Evolutionary conservation across 768 basidiomycete genomes (phyloP).

Genomic region (Termitomyces heimii): DNA sequence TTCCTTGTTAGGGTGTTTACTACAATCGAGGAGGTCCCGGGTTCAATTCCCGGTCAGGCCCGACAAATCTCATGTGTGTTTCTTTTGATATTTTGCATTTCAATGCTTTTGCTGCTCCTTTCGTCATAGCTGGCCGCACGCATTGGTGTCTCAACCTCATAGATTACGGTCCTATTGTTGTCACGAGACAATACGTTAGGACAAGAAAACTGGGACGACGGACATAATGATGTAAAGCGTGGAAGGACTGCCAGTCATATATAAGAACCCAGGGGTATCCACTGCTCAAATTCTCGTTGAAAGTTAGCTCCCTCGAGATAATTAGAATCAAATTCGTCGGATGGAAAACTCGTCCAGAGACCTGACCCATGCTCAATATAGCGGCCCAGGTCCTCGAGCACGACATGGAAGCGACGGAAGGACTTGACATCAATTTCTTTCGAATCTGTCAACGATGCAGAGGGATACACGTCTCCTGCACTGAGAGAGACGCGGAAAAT

Average conservation of each 20-base stretch:
- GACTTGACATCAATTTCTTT: background rate
- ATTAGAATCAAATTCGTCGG: background rate
- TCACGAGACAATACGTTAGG: background rate
- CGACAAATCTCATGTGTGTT: too few relatives aligned
- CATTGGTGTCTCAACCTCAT: too few relatives aligned
- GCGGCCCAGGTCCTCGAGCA: background rate
- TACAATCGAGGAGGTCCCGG: constrained; percentile 9
- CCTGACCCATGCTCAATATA: background rate
- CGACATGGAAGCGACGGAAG: constrained; percentile 3
- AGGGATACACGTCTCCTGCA: background rate
- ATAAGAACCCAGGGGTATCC: background rate
- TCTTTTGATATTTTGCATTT: too few relatives aligned
- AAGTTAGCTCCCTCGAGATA: background rate
- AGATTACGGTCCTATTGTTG: too few relatives aligned
- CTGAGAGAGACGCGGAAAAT: background rate
- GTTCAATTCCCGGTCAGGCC: constrained; percentile 12
- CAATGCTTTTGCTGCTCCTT: too few relatives aligned
- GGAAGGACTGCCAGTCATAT: background rate
- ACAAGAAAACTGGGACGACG: background rate
- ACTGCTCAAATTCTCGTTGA: background rate
- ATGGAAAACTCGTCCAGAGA: background rate
- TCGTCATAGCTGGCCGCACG: too few relatives aligned
- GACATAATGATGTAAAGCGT: background rate
- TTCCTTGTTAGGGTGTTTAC: background rate
- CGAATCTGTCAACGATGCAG: background rate